Percentiles rank a stretch among this genome's conserved stretches.
These are phyloP conservation scores for Gynochthodes officinalis DNA, from an alignment of 257 asterid genomes.

Conservation along the genomic window DNA sequence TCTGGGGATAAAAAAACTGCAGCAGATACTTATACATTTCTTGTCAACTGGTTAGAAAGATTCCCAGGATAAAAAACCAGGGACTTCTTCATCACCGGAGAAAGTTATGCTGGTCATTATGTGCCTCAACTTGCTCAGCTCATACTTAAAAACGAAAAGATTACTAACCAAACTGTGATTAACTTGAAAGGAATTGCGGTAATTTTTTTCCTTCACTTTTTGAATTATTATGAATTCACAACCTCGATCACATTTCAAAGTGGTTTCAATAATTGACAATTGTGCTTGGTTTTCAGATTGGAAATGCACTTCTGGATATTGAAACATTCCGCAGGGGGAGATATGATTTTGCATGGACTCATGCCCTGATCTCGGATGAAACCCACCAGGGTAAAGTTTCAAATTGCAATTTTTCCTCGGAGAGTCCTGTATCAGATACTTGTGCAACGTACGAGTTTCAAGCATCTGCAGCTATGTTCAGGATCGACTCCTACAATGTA, in stretches of 20 bases:
- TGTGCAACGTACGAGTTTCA: constrained; percentile 19
- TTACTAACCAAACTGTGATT: constrained; percentile 45
- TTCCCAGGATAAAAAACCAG: constrained; percentile 59
- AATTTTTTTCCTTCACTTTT: constrained; percentile 12
- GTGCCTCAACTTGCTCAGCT: constrained; percentile 68
- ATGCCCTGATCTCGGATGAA: constrained; percentile 65
- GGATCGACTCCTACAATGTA: constrained; percentile 31
- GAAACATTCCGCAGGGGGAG: constrained; percentile 33
- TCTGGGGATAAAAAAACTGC: constrained; percentile 54
- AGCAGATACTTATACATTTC: constrained; percentile 47
- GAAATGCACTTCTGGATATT: constrained; percentile 49
- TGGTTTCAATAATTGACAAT: neutral
- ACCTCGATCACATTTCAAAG: neutral
- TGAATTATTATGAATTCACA: too few species aligned
- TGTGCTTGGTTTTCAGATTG: constrained; percentile 37
- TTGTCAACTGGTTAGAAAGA: constrained; percentile 64
- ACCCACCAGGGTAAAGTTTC: constrained; percentile 35
- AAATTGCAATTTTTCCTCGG: constrained; percentile 44
- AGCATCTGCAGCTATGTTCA: constrained; percentile 20
- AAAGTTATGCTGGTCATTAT: constrained; percentile 73
- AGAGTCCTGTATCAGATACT: constrained; percentile 4
- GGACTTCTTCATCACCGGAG: constrained; percentile 54
- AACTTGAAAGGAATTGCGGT: constrained; percentile 65
- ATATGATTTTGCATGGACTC: constrained; percentile 53
- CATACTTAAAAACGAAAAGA: constrained; percentile 43